phyloP scores from a whole-genome alignment of 306 rosid species.

The Rosa multiflora region DNA sequence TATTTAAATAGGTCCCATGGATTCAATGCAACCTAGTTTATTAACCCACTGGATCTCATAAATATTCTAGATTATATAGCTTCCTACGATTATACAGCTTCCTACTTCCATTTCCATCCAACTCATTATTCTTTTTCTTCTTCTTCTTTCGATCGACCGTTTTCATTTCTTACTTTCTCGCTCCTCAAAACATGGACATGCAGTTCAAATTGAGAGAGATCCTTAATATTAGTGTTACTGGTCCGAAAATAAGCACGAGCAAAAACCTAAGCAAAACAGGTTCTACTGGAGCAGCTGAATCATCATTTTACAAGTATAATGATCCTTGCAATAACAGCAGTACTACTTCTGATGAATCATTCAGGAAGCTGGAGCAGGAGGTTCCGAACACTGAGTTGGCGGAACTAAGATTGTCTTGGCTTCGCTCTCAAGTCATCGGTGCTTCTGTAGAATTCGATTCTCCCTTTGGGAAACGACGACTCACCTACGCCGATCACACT shows the following conservation, averaged over 20 bases:
- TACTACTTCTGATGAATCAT: slow-evolving; percentile 9
- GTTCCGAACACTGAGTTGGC: slow-evolving; percentile 24
- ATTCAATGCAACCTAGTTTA: neutral
- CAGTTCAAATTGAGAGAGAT: slow-evolving; percentile 26
- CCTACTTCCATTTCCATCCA: neutral
- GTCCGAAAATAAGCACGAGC: neutral
- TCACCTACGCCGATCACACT: slow-evolving; percentile 83
- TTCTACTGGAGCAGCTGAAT: neutral
- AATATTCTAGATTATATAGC: neutral
- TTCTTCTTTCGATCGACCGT: neutral
- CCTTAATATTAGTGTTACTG: slow-evolving; percentile 8
- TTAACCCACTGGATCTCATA: neutral
- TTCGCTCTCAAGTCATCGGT: slow-evolving; percentile 63
- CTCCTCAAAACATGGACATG: slow-evolving; percentile 11
- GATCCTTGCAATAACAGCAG: neutral
- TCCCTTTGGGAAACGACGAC: slow-evolving; percentile 52
- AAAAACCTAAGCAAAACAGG: neutral
- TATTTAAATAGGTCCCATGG: no score
- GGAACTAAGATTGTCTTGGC: slow-evolving; percentile 49
- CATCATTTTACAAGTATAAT: neutral
- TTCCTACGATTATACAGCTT: neutral
- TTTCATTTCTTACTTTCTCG: neutral
- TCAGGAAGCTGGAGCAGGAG: slow-evolving; percentile 29
- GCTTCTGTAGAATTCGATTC: slow-evolving; percentile 43
- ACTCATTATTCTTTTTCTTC: neutral